phyloP scores from a whole-genome alignment of 495 filamentous ascomycete species.

The Pseudevernia furfuracea region DNA sequence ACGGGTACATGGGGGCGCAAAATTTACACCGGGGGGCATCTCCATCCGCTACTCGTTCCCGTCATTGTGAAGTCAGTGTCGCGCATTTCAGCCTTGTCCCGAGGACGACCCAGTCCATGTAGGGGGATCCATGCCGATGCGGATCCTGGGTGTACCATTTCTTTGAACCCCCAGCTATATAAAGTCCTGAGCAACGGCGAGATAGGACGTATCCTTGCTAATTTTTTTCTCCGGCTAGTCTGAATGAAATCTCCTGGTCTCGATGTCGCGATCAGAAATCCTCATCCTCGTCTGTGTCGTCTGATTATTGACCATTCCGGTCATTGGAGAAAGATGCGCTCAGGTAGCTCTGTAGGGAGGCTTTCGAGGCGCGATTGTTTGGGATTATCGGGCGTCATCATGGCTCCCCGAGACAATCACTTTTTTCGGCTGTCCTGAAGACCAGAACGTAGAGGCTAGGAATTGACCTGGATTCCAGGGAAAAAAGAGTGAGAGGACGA shows the following conservation, averaged over 20 bases:
- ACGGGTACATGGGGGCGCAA: neutral
- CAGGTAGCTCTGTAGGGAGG: neutral
- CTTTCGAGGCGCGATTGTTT: neutral
- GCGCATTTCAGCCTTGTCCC: neutral
- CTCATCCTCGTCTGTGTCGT: too few species aligned
- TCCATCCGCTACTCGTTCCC: neutral
- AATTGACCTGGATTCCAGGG: neutral
- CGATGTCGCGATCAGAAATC: too few species aligned
- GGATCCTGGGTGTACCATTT: neutral
- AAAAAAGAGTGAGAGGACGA: neutral
- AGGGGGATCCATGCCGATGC: neutral
- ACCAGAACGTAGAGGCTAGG: neutral
- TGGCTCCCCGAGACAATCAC: neutral
- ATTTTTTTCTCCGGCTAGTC: too few species aligned
- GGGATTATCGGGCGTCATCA: neutral
- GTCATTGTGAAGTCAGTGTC: neutral
- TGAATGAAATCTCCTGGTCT: accelerated
- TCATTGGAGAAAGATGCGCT: neutral
- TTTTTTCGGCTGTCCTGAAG: too few species aligned
- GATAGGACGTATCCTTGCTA: too few species aligned
- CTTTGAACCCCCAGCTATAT: neutral
- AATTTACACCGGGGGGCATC: neutral
- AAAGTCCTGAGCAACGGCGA: neutral
- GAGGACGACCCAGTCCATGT: neutral
- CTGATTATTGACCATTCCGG: too few species aligned